Percentiles rank a stretch among this genome's conserved stretches.
phyloP scores from a whole-genome alignment of 2,329 filamentous ascomycete genomes.

The Mariannaea sp. region DNA sequence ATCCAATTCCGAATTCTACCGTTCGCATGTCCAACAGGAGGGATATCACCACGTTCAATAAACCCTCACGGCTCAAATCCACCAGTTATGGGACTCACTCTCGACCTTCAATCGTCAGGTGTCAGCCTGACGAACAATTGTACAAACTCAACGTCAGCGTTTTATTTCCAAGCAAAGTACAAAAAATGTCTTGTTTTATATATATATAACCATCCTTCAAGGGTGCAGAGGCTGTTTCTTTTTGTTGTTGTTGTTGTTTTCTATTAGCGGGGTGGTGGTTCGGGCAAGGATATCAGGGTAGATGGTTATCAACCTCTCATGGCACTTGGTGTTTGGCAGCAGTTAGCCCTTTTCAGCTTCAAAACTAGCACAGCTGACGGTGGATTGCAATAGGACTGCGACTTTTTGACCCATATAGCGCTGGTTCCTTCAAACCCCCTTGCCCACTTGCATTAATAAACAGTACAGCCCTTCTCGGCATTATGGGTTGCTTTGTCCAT shows the following conservation, averaged over 20 bases:
- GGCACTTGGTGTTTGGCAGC: constrained; percentile 8
- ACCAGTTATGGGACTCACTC: not conserved
- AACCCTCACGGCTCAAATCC: not conserved
- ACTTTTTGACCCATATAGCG: too few relatives aligned
- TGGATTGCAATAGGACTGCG: too few relatives aligned
- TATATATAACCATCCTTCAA: not conserved
- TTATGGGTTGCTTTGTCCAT: too few relatives aligned
- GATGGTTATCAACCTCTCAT: constrained; percentile 8
- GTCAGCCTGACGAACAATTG: not conserved
- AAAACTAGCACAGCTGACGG: not conserved
- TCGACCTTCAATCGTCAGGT: too few relatives aligned
- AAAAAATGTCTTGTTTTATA: not conserved
- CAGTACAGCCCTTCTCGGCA: too few relatives aligned
- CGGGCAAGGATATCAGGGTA: constrained; percentile 2
- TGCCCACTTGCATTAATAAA: too few relatives aligned
- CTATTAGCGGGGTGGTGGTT: too few relatives aligned
- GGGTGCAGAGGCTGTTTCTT: not conserved
- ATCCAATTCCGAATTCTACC: constrained; percentile 20
- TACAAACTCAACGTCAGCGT: not conserved
- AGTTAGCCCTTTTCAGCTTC: not conserved
- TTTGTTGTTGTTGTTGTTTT: not conserved
- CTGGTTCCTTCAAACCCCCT: too few relatives aligned
- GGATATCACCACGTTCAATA: constrained; percentile 14
- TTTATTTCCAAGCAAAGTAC: too few relatives aligned
- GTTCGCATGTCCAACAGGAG: constrained; percentile 18